These are phyloP conservation scores for Symmetrospora coprosmae DNA, from an alignment of 768 basidiomycete species.

Conservation along the genomic window DNA sequence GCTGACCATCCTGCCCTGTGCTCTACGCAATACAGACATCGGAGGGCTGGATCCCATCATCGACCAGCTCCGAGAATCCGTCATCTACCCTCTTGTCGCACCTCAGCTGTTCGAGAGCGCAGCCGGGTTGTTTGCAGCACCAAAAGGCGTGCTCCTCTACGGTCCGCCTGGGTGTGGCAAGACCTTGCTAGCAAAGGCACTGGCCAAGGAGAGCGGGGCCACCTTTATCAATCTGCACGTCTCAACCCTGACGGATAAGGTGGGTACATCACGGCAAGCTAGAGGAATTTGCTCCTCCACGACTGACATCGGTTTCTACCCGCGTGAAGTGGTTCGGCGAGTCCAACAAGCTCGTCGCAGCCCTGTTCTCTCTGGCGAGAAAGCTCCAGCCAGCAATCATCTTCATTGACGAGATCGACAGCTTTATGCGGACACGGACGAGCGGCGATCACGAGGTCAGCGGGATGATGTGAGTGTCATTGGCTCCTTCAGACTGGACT, in stretches of 20 bases:
- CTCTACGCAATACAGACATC: conserved; percentile 47
- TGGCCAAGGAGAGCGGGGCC: conserved; percentile 92
- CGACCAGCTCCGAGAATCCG: conserved; percentile 75
- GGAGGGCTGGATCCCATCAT: conserved; percentile 88
- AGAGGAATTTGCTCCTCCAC: background rate
- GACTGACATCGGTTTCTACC: conserved; percentile 7
- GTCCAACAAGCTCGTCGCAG: conserved; percentile 87
- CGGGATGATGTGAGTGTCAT: conserved; percentile 51
- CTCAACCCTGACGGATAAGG: conserved; percentile 57
- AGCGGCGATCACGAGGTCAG: conserved; percentile 91
- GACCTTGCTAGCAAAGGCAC: conserved; percentile 96
- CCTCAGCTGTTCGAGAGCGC: conserved; percentile 69
- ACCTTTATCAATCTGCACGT: conserved; percentile 84
- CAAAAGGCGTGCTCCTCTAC: conserved; percentile 87
- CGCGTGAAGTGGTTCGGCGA: conserved; percentile 59
- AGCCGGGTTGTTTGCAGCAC: conserved; percentile 70
- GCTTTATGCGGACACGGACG: conserved; percentile 74
- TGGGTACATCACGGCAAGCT: background rate
- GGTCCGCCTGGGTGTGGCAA: conserved; percentile 98
- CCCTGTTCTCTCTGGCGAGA: conserved; percentile 77
- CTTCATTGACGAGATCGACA: conserved; percentile 98
- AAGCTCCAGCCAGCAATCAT: conserved; percentile 93
- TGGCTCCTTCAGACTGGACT: background rate
- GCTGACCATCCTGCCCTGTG: background rate
- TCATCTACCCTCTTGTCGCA: conserved; percentile 85